These are phyloP conservation scores for Colletotrichum lentis DNA, from an alignment of 2,329 filamentous ascomycete species.

Conservation along the genomic window DNA sequence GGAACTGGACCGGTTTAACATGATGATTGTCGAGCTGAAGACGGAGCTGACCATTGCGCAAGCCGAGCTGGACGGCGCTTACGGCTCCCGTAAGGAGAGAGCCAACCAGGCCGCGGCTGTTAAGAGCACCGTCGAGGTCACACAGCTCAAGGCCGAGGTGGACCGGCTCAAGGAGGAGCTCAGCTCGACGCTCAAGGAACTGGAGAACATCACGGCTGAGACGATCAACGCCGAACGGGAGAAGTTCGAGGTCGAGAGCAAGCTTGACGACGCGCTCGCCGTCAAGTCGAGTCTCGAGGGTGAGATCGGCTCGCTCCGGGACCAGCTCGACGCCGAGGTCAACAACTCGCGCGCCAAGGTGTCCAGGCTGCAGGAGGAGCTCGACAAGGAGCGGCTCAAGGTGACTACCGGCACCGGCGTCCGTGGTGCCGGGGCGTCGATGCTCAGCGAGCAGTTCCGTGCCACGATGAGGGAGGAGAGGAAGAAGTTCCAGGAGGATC, in stretches of 20 bases:
- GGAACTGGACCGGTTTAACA: slow-evolving; percentile 60
- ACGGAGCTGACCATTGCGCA: slow-evolving; percentile 68
- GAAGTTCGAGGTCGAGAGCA: slow-evolving; percentile 56
- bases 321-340: slow-evolving; percentile 54
- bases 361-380: slow-evolving; percentile 57
- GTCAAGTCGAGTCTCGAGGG: slow-evolving; percentile 49
- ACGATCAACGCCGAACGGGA: slow-evolving; percentile 60
- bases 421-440: slow-evolving; percentile 56
- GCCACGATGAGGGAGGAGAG: slow-evolving; percentile 65
- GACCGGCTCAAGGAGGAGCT: slow-evolving; percentile 61
- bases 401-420: slow-evolving; percentile 46
- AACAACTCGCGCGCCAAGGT: slow-evolving; percentile 49
- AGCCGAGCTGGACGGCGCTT: slow-evolving; percentile 69
- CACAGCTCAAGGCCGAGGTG: slow-evolving; percentile 58
- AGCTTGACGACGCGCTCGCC: slow-evolving; percentile 53
- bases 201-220: slow-evolving; percentile 63
- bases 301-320: slow-evolving; percentile 49
- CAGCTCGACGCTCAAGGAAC: slow-evolving; percentile 58
- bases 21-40: slow-evolving; percentile 65
- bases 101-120: slow-evolving; percentile 65
- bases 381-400: slow-evolving; percentile 61
- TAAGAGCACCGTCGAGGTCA: slow-evolving; percentile 57
- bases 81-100: slow-evolving; percentile 66
- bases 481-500: slow-evolving; percentile 64
- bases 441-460: slow-evolving; percentile 66